Evolutionary conservation across 257 asterid genomes (phyloP).

Genomic region (Pogostemon cablin): DNA sequence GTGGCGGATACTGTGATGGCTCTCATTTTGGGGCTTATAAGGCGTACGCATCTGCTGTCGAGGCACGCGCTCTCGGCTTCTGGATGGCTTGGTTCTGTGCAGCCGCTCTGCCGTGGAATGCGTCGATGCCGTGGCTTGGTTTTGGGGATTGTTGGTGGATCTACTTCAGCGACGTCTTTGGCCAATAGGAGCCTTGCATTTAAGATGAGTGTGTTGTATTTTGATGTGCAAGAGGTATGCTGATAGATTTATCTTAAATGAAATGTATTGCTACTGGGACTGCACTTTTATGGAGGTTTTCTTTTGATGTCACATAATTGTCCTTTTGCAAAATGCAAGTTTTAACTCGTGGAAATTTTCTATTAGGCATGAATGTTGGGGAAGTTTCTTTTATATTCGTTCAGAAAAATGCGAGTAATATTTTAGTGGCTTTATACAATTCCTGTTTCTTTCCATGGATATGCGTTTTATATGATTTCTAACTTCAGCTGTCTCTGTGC

Average conservation of each 20-base stretch:
- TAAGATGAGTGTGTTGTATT: constrained; percentile 93
- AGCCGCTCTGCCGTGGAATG: constrained; percentile 98
- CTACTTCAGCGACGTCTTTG: constrained; percentile 90
- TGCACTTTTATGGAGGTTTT: not conserved
- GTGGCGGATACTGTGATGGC: constrained; percentile 99
- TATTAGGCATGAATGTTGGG: constrained; percentile 5
- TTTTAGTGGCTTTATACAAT: not conserved
- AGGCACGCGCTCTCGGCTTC: constrained; percentile 89
- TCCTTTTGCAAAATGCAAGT: not conserved
- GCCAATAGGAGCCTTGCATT: constrained; percentile 92
- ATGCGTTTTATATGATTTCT: not conserved
- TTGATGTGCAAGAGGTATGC: constrained; percentile 80
- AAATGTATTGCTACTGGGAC: not conserved
- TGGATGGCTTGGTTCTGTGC: constrained; percentile 98
- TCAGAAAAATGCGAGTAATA: constrained; percentile 1
- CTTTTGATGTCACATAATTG: not conserved
- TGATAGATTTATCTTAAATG: not conserved
- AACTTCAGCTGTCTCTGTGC: not conserved
- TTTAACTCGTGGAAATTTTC: constrained; percentile 6
- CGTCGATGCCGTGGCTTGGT: constrained; percentile 66
- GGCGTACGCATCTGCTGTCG: constrained; percentile 94
- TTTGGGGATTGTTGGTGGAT: constrained; percentile 93
- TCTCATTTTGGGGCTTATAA: constrained; percentile 75
- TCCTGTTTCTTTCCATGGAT: constrained; percentile 4
- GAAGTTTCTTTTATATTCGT: constrained; percentile 1